Percentiles rank a stretch among this genome's conserved stretches.
Evolutionary conservation across 1,284 basidiomycete genomes (phyloP).

Genomic region (Neonothopanus nambi): DNA sequence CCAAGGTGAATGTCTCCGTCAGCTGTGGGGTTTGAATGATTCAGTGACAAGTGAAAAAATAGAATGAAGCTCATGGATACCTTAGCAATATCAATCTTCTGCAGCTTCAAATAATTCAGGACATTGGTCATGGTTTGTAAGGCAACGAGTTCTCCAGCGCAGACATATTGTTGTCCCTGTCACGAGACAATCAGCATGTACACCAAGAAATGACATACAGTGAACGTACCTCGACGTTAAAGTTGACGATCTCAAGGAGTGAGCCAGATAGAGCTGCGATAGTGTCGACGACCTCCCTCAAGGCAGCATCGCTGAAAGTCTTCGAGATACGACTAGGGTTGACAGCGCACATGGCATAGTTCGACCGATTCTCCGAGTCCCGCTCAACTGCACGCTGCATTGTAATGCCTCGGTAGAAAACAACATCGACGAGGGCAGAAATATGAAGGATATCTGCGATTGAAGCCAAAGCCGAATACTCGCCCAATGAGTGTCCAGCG

Average conservation of each 20-base stretch:
- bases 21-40: slow-evolving; percentile 49
- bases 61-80: slow-evolving; percentile 39
- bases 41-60: slow-evolving; percentile 9
- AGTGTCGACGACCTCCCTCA: slow-evolving; percentile 93
- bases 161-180: slow-evolving; percentile 95
- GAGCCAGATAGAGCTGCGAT: slow-evolving; percentile 79
- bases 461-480: slow-evolving; percentile 96
- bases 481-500: slow-evolving; percentile 96
- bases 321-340: slow-evolving; percentile 95
- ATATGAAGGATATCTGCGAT: slow-evolving; percentile 96
- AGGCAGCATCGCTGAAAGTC: slow-evolving; percentile 89
- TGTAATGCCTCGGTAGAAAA: slow-evolving; percentile 99
- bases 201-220: neutral
- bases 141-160: slow-evolving; percentile 92
- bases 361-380: slow-evolving; percentile 88
- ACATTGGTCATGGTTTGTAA: slow-evolving; percentile 95
- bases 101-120: slow-evolving; percentile 93
- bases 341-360: slow-evolving; percentile 98
- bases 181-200: slow-evolving; percentile 13
- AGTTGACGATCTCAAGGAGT: slow-evolving; percentile 95
- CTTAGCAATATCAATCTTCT: slow-evolving; percentile 96
- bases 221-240: slow-evolving; percentile 85
- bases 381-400: slow-evolving; percentile 99
- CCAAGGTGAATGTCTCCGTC: slow-evolving; percentile 79
- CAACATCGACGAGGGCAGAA: slow-evolving; percentile 95